Percentiles rank a stretch among this genome's conserved stretches.
Conservation (phyloP, 441 rosid genomes). For the Macaranga tanarius region DNA sequence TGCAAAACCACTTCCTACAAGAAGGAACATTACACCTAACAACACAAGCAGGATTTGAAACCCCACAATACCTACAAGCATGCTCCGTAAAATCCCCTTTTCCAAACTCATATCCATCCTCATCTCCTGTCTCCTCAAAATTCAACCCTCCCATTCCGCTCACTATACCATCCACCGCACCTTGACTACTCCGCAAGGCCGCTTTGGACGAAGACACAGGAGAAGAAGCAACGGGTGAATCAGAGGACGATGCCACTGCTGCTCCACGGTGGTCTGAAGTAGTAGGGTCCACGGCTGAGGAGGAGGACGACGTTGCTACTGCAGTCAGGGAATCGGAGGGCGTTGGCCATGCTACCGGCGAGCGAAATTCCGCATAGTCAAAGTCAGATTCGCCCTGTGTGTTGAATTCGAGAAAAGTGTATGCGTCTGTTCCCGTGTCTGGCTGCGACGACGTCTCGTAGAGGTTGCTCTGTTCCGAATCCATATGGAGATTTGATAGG, state of each 20-base stretch:
- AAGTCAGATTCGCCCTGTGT: constrained; percentile 96
- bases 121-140: constrained; percentile 95
- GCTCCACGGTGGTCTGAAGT: constrained; percentile 65
- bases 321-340: constrained; percentile 68
- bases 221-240: constrained; percentile 33
- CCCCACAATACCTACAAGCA: constrained; percentile 95
- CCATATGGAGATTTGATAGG: constrained; percentile 43
- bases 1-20: constrained; percentile 98
- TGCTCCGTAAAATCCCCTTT: constrained; percentile 88
- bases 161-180: constrained; percentile 65
- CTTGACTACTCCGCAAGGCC: constrained; percentile 33
- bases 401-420: constrained; percentile 92
- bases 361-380: constrained; percentile 89
- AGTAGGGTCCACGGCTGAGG: constrained; percentile 48
- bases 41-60: constrained; percentile 96
- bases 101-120: constrained; percentile 69
- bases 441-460: constrained; percentile 97
- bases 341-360: constrained; percentile 81
- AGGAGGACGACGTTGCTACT: constrained; percentile 16
- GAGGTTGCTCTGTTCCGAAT: constrained; percentile 64
- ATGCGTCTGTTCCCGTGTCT: constrained; percentile 79
- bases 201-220: constrained; percentile 28
- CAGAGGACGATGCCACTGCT: constrained; percentile 30
- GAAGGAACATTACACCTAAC: constrained; percentile 97
- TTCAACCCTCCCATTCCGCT: constrained; percentile 77